Evolutionary conservation across 1,284 basidiomycete species (phyloP).

Genomic region (Athelia psychrophila): DNA sequence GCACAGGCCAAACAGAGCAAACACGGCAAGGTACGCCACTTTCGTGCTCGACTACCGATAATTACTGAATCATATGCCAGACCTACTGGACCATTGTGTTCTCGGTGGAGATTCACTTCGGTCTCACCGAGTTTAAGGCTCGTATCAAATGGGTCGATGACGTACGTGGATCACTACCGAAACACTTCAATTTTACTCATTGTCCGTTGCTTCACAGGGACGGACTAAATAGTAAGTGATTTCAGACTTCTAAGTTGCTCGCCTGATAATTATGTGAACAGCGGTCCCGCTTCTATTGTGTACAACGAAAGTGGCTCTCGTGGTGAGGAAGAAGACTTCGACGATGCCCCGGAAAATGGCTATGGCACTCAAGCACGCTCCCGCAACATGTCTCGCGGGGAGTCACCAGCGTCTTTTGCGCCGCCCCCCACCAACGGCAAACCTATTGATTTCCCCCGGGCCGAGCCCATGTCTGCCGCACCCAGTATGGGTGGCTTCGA

Average conservation of each 20-base stretch:
- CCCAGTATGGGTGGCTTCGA: neutral
- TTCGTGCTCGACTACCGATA: neutral
- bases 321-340: slow-evolving; percentile 66
- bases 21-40: slow-evolving; percentile 40
- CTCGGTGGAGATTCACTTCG: slow-evolving; percentile 79
- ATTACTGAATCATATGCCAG: slow-evolving; percentile 17
- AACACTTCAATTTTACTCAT: slow-evolving; percentile 5
- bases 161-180: slow-evolving; percentile 34
- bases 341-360: slow-evolving; percentile 54
- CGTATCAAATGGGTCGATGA: slow-evolving; percentile 79
- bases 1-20: slow-evolving; percentile 62
- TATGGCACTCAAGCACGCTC: slow-evolving; percentile 16
- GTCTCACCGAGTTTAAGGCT: slow-evolving; percentile 74
- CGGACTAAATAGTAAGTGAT: slow-evolving; percentile 56
- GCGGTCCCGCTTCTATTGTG: slow-evolving; percentile 74
- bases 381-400: neutral
- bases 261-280: slow-evolving; percentile 22
- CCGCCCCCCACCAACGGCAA: slow-evolving; percentile 9
- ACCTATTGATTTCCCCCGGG: neutral
- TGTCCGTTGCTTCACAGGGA: slow-evolving; percentile 37
- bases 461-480: neutral
- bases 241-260: slow-evolving; percentile 8
- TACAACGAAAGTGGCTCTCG: slow-evolving; percentile 77
- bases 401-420: slow-evolving; percentile 1
- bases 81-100: slow-evolving; percentile 80